Evolutionary conservation across 1,284 basidiomycete species (phyloP).

Genomic region (Austroboletus novae-zelandiae): DNA sequence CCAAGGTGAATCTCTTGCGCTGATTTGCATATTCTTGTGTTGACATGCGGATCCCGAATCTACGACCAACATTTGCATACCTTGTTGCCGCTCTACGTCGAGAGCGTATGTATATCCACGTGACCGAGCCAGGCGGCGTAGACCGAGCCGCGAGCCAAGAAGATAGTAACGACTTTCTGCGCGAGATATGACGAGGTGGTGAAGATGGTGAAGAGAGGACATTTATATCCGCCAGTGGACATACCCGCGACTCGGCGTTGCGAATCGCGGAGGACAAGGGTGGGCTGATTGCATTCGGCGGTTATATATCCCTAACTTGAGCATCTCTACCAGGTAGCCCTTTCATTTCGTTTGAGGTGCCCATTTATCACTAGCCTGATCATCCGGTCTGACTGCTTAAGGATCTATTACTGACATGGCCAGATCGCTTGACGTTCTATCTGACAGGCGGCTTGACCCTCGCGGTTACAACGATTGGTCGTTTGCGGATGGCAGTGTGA

Average conservation of each 20-base stretch:
- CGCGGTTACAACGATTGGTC: constrained; percentile 32
- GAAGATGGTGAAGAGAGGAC: constrained; percentile 16
- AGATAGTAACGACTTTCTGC: constrained; percentile 16
- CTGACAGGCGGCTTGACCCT: constrained; percentile 7
- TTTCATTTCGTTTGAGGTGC: neutral
- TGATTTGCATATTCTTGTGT: neutral
- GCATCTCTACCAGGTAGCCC: constrained; percentile 14
- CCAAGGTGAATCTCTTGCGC: constrained; percentile 28
- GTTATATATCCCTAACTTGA: constrained; percentile 26
- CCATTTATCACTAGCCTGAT: constrained; percentile 36
- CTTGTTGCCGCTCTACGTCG: constrained; percentile 36
- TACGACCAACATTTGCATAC: constrained; percentile 45
- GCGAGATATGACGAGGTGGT: constrained; percentile 33
- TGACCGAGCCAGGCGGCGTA: constrained; percentile 49
- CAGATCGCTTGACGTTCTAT: constrained; percentile 22
- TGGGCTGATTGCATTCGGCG: constrained; percentile 49
- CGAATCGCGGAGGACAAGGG: constrained; percentile 21
- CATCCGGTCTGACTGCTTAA: constrained; percentile 34
- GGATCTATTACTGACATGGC: constrained; percentile 14
- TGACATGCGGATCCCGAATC: too few relatives aligned
- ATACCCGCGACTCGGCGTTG: constrained; percentile 20
- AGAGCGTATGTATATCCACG: constrained; percentile 53
- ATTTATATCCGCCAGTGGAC: constrained; percentile 45
- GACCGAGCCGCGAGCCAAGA: neutral
- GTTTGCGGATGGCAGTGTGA: constrained; percentile 4